Evolutionary conservation across 306 rosid species (phyloP), one percentile per base, ranked within the genome.

Genomic region (Parietaria judaica): DNA sequence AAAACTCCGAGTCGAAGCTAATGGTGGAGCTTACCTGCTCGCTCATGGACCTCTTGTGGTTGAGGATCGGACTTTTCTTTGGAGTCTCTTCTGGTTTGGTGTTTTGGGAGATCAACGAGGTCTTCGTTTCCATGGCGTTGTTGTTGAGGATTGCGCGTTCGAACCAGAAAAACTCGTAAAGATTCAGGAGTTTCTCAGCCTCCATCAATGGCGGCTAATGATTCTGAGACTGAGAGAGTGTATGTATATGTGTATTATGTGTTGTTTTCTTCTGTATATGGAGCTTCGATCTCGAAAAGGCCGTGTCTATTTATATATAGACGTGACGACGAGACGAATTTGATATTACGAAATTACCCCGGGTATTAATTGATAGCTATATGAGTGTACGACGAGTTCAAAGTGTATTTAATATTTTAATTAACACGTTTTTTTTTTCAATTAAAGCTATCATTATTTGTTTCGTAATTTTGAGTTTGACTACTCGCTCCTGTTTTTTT

Each of bases 101-200:
- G 53, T 50, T 60, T 59, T 56, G 57, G 65, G 60, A 75, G 58
- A 6, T 78, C 61, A 78, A 61, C 46, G 72, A 71, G 68, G 41
- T 58, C 10, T 49, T 49, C 50, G 50, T 7, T 46, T 8, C 8
- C 11, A 46, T 7, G 8, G 13, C 11, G 15, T 54, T 37, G 37
- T 67, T 73, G 59, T 76, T 67, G 67, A 85, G 49, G 56, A 69
- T 72, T 44, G 55, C 61, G 12, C 14, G 51, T 63, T 81, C 82
- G 60, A 81, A 87, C 97, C 96, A 91, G 70, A n/a, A 73, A 47
- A 59, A 81, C 61, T 85, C 92, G 36, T 68, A 81, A 47, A 87
- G 83, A 31, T 83, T 66, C 68, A 87, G 39, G 36, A 83, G 46
- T 64, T 71, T 59, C 41, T 73, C 89, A 5, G 84, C 83, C 45